Percentiles rank a stretch among this genome's conserved stretches.
These are phyloP conservation scores for Jackrogersella minutella DNA, from an alignment of 495 filamentous ascomycete species.

Conservation along the genomic window DNA sequence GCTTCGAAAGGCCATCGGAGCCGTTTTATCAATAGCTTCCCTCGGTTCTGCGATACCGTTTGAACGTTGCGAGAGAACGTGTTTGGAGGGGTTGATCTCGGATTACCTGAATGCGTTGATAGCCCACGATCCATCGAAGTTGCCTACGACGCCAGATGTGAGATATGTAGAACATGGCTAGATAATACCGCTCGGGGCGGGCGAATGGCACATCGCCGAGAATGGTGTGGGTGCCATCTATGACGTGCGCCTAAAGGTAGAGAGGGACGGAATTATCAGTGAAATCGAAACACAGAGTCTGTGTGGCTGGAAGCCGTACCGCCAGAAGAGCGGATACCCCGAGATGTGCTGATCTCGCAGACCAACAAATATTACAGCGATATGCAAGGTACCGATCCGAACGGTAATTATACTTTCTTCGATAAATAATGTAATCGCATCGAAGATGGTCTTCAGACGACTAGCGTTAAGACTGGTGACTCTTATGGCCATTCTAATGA, in stretches of 20 bases:
- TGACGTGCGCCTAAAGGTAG: constrained; percentile 34
- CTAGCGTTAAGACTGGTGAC: constrained; percentile 33
- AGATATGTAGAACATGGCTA: constrained; percentile 42
- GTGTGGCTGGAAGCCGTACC: constrained; percentile 36
- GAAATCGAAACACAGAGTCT: constrained; percentile 39
- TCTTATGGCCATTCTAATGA: constrained; percentile 42
- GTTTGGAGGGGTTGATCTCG: constrained; percentile 31
- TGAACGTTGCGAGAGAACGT: constrained; percentile 25
- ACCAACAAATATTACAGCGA: constrained; percentile 41
- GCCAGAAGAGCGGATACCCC: constrained; percentile 28
- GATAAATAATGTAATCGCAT: constrained; percentile 41
- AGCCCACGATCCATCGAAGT: constrained; percentile 32
- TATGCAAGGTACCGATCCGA: constrained; percentile 39
- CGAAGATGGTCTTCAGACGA: constrained; percentile 39
- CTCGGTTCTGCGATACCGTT: neutral
- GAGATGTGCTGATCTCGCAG: constrained; percentile 30
- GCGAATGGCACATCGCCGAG: constrained; percentile 38
- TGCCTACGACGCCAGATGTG: constrained; percentile 25
- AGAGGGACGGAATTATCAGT: constrained; percentile 34
- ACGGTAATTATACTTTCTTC: constrained; percentile 39
- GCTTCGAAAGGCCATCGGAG: constrained; percentile 13
- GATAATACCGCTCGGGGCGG: constrained; percentile 33
- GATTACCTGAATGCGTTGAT: constrained; percentile 34
- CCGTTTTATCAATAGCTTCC: constrained; percentile 3
- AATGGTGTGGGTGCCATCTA: constrained; percentile 39